Evolutionary conservation across 176 grass and related monocot species (phyloP), one percentile per base, ranked within the genome.

Genomic region (Guadua angustifolia): DNA sequence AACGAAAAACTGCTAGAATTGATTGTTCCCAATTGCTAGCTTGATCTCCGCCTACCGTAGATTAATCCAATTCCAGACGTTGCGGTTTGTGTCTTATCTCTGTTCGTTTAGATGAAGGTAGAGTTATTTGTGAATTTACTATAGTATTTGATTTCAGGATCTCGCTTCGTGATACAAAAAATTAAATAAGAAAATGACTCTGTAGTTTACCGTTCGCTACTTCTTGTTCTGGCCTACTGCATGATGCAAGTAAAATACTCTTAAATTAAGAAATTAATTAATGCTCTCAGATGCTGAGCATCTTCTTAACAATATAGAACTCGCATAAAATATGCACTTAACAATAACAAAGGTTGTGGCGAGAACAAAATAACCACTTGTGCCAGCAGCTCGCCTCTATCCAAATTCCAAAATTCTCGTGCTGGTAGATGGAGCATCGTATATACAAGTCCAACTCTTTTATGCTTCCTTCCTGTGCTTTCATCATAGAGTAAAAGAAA

Each of bases 221-320:
- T 52, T 84, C 47, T 62, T 75, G 12, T 38, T 56, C 67, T 56
- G 72, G 45, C 82, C 82, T 43, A 4, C 33, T 15, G 71, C 71
- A 42, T 66, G 70, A 36, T 38, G 66, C 51, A 77, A 47, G 50
- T 71, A 36, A 57, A 79, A 61, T 21, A 65, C n/a, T n/a, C 6
- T 1, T n/a, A 44, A 18, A 19, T 53, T 6, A 64, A 50, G 9
- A 29, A 79, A 71, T 53, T 4, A 72, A 50, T 5, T 21, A 79
- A 62, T 17, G 76, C 17, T 44, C 57, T 39, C 68, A 73, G 77
- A 74, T 56, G 24, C 45, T 45, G 11, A 5, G n/a, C 16, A 72
- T 33, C 49, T 60, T n/a, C 67, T 26, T 50, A n/a, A 8, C n/a
- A 11, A 51, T 86, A 79, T 73, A 53, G 63, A 32, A 73, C 21